Evolutionary conservation across 768 basidiomycete genomes (phyloP).

Genomic region (Leucosporidium yakuticum): DNA sequence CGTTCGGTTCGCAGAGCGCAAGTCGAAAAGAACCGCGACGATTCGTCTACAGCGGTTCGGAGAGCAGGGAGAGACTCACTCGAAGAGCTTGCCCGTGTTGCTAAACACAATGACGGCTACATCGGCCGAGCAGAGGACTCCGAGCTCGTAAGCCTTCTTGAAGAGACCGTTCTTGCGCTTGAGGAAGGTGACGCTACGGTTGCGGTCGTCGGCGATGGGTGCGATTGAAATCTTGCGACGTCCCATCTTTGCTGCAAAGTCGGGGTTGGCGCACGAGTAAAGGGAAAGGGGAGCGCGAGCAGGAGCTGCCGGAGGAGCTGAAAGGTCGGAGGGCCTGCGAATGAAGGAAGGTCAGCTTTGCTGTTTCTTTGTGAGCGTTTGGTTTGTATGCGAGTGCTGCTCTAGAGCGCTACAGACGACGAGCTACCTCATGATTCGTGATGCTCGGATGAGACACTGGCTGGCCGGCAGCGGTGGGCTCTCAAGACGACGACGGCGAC

Average conservation of each 20-base stretch:
- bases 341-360: not conserved
- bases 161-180: constrained; percentile 40
- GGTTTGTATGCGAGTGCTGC: not conserved
- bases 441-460: too few relatives aligned
- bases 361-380: not conserved
- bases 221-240: constrained; percentile 40
- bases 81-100: constrained; percentile 37
- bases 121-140: constrained; percentile 37
- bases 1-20: not conserved
- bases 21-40: not conserved
- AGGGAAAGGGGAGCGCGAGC: not conserved
- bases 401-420: too few relatives aligned
- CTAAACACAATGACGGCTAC: constrained; percentile 39
- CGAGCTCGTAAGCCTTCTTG: constrained; percentile 39
- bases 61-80: constrained; percentile 8
- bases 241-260: constrained; percentile 25
- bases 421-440: too few relatives aligned
- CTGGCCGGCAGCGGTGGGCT: too few relatives aligned
- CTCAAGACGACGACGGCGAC: too few relatives aligned
- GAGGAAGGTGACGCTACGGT: constrained; percentile 38
- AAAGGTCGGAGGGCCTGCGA: not conserved
- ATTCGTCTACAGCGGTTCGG: too few relatives aligned
- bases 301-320: not conserved
- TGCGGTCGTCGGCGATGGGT: constrained; percentile 38
- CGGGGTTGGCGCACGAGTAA: not conserved